Evolutionary conservation across 495 filamentous ascomycete species (phyloP), one percentile per base, ranked within the genome.

Genomic region (Xylaria telfairii): DNA sequence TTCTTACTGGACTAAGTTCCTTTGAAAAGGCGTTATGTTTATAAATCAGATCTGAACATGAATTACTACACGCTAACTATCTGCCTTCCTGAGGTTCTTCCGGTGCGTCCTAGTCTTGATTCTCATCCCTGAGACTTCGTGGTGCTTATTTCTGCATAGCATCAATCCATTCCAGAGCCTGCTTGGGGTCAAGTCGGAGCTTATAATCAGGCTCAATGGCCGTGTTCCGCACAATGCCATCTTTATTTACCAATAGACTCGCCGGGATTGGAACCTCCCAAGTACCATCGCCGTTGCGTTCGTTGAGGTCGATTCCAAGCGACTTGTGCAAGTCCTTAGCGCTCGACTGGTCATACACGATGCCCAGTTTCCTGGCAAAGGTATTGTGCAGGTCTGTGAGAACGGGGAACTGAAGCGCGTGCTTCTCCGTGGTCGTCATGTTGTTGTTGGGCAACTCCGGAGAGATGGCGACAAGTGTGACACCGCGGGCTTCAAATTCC

Each of bases 391-490:
- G 68, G 65, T 84, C 82, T 0, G 80, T 78, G 12, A 84, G 72
- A 19, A 84, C 80, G 2, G 77, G 70, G 51, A 81, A 84, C 51
- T 82, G 71, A 12, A 84, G 72, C 0, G 70, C 74, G 42, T 79
- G 56, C 62, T 81, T 83, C 70, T 83, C 80, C 0, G 68, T 49
- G 2, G 73, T 78, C 8, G 70, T 69, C 37, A 83, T 56, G 5
- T 77, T 76, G 19, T 65, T 44, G 60, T 81, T 67, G 1, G 82
- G 82, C 19, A 81, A 76, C 63, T 84, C 76, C 0, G 82, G 81
- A 6, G 81, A 73, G 39, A 84, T 78, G 39, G 81, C 81, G 1
- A 83, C 81, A 10, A 84, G 72, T 0, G 79, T 77, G 12, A 82
- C 81, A 41, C 79, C 79, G 44, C 78, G 81, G 32, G 76, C 71